Base-by-base conservation (phyloP, 805 yeast species). In the Nakazawaea pomicola region DNA sequence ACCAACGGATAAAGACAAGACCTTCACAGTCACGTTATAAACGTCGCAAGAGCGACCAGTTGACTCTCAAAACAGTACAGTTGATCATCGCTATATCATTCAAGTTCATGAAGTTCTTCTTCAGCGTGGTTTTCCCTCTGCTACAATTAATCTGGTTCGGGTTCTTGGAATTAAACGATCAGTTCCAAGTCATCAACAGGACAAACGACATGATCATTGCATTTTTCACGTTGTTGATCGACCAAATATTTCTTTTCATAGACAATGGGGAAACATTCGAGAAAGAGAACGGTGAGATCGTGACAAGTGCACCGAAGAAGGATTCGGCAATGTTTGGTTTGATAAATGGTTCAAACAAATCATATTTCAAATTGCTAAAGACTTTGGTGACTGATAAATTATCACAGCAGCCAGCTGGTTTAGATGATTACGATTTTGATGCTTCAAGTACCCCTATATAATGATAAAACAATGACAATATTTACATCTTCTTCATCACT, bases 211-310 rank as follows among this genome's bases (percentile, higher is more conserved):
- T 41, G 33, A 16, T 16, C 10, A 16, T 41, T 4, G 18, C 33
- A 6, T 7, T 36, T 25, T 28, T 32, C 12, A 19, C 33, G 4
- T 17, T 40, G 16, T 16, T 40, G 6, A 21, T 40, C 8, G 40
- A 40, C 11, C 44, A 40, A 16, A 14, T 40, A 7, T 29, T 40
- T 9, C 6, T 29, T 4, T 35, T 35, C 19, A 15, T 40, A 4
- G 38, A 40, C 17, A 31, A 30, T 23, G 31, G 36, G 4, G 41
- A 38, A 17, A 23, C 12, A 6, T 38, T 38, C n/a, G 33, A 29
- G 6, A 6, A 8, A 8, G 6, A 23, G 7, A 11, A 23, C 27
- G n/a, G n/a, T n/a, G n/a, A n/a, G n/a, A n/a, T n/a, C n/a, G n/a
- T n/a, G n/a, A n/a, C n/a, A n/a, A n/a, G n/a, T n/a, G n/a, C n/a